Percentiles rank a stretch among this genome's conserved stretches.
phyloP scores from a whole-genome alignment of 2,329 filamentous ascomycete genomes.

The Fusarium brachygibbosum region DNA sequence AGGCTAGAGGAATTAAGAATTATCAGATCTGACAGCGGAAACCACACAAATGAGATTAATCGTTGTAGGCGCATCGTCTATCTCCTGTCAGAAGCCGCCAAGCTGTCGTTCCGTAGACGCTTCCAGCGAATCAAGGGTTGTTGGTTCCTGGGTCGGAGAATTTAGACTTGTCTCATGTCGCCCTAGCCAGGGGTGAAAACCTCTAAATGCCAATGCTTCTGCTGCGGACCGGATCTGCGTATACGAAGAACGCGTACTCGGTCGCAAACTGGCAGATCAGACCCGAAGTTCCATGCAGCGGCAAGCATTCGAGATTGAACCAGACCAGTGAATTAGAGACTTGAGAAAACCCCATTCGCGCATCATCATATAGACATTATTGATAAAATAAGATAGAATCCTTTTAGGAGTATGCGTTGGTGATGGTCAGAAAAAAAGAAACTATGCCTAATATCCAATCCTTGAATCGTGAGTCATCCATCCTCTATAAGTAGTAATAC shows the following conservation, averaged over 20 bases:
- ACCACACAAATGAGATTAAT: neutral
- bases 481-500: rapidly evolving
- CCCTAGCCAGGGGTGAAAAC: neutral
- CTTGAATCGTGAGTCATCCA: no score
- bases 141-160: neutral
- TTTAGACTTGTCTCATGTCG: neutral
- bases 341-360: rapidly evolving
- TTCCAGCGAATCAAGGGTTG: neutral
- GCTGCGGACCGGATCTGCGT: neutral
- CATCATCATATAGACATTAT: no score
- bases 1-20: neutral
- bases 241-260: neutral
- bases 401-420: no score
- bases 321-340: rapidly evolving
- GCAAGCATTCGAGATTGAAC: no score
- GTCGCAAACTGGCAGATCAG: neutral
- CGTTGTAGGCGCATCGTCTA: neutral
- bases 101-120: neutral
- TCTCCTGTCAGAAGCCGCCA: no score
- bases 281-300: neutral
- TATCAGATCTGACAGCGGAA: neutral
- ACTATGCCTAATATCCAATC: no score
- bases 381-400: no score
- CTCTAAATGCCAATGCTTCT: neutral
- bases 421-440: no score